These are phyloP conservation scores for Scleroderma citrinum DNA, from an alignment of 768 basidiomycete species.

Conservation along the genomic window DNA sequence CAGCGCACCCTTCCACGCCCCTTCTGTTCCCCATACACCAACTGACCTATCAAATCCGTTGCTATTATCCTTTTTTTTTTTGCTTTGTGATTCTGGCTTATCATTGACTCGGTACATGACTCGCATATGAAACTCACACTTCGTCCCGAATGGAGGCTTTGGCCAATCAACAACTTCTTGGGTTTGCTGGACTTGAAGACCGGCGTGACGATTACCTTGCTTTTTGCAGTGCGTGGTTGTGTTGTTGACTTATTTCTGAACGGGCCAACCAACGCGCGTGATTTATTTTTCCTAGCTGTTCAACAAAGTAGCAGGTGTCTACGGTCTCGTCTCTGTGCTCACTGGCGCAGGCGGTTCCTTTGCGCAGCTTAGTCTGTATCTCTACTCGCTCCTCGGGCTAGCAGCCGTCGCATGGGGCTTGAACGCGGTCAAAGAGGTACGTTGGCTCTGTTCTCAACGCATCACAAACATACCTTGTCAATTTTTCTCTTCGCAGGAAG, in stretches of 20 bases:
- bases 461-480: constrained; percentile 1
- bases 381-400: constrained; percentile 85
- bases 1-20: not conserved
- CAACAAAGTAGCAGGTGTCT: constrained; percentile 97
- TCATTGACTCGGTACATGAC: constrained; percentile 24
- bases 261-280: not conserved
- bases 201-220: constrained; percentile 79
- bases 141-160: constrained; percentile 76
- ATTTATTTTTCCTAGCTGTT: constrained; percentile 49
- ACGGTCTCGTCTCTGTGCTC: constrained; percentile 88
- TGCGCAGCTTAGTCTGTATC: constrained; percentile 86
- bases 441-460: constrained; percentile 24
- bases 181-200: constrained; percentile 91
- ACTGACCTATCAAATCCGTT: not conserved
- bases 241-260: not conserved
- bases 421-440: constrained; percentile 75
- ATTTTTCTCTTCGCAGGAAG: constrained; percentile 58
- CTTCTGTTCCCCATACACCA: not conserved
- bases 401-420: constrained; percentile 83
- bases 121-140: constrained; percentile 70
- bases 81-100: too few species aligned
- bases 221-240: constrained; percentile 70
- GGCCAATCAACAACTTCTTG: constrained; percentile 78
- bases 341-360: constrained; percentile 92
- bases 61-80: too few species aligned